Evolutionary conservation across 2,329 filamentous ascomycete species (phyloP), one percentile per base, ranked within the genome.

Genomic region (Trichoderma cornu-damae): DNA sequence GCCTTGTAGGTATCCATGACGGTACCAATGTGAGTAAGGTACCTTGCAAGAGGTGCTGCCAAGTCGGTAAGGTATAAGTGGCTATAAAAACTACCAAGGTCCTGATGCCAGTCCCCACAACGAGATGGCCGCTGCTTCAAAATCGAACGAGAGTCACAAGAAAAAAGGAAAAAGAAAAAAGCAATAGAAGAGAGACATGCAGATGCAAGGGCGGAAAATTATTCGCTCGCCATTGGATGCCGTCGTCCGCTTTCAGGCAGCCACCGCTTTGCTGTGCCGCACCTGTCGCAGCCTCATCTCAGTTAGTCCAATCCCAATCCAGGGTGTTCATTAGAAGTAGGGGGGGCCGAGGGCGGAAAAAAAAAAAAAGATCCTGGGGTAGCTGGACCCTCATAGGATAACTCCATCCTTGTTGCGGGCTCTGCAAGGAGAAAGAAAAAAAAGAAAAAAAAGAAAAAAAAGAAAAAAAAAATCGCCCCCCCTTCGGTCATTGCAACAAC

Each of bases 341-440:
- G 9, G 28, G 5, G 26, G 5, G 22, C n/a, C n/a, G n/a, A n/a
- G n/a, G n/a, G n/a, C n/a, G n/a, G n/a, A n/a, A n/a, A n/a, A n/a
- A n/a, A n/a, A n/a, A n/a, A 16, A 56, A 48, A 46, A 12, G 40
- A 56, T 48, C 34, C 34, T 47, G 53, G 53, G 43, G 53, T 56
- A 48, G 35, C 46, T 37, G n/a, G 50, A 30, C 30, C 34, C 12
- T 11, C 50, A 28, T 20, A 16, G 38, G 49, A 28, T 42, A 40
- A 9, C 35, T 42, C 28, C n/a, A n/a, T 18, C 40, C 22, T 44
- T 28, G 28, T 18, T 30, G 22, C 18, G n/a, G 35, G 16, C 22
- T 32, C 37, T n/a, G n/a, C n/a, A 40, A 14, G n/a, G 28, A 32
- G 18, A 20, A 7, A 22, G 24, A 28, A 28, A 14, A 53, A 12